A percentile compares a stretch with the other conserved stretches of the same genome.
Conservation (phyloP, 2,329 filamentous ascomycete species). For the Rutstroemia sp. region DNA sequence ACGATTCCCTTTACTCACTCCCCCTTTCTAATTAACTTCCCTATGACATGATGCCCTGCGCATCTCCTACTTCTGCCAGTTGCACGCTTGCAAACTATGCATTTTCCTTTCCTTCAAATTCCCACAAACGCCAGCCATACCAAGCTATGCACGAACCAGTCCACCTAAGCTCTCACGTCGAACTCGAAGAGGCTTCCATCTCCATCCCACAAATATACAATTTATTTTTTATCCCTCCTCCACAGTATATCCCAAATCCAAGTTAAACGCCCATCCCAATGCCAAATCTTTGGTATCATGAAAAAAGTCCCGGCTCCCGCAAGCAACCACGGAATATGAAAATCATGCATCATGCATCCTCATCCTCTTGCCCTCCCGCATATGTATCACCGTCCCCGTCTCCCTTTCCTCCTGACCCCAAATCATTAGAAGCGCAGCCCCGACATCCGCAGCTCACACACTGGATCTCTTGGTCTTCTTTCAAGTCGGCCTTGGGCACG, state of each 20-base stretch:
- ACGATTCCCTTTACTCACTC: no score
- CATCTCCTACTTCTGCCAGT: no score
- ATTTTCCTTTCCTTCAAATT: no score
- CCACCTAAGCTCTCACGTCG: no score
- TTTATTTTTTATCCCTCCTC: background rate
- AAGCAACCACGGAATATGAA: background rate
- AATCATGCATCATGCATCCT: background rate
- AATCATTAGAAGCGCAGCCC: conserved; percentile 84
- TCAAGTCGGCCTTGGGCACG: conserved; percentile 81
- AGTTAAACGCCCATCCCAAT: background rate
- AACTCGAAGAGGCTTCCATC: background rate
- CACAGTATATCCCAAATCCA: background rate
- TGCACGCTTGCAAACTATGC: no score
- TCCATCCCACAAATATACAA: background rate
- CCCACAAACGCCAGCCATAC: no score
- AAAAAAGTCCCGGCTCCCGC: background rate
- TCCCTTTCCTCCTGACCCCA: background rate
- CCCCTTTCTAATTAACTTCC: no score
- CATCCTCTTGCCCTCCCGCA: background rate
- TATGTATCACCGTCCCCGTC: background rate
- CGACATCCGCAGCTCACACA: conserved; percentile 93
- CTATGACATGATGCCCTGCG: no score
- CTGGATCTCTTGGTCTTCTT: conserved; percentile 83
- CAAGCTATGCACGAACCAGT: no score
- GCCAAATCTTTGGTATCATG: background rate